Percentiles rank a stretch among this genome's conserved stretches.
These are phyloP conservation scores for Sungouiozyma ichnusensis DNA, from an alignment of 805 yeast genomes.

Conservation along the genomic window DNA sequence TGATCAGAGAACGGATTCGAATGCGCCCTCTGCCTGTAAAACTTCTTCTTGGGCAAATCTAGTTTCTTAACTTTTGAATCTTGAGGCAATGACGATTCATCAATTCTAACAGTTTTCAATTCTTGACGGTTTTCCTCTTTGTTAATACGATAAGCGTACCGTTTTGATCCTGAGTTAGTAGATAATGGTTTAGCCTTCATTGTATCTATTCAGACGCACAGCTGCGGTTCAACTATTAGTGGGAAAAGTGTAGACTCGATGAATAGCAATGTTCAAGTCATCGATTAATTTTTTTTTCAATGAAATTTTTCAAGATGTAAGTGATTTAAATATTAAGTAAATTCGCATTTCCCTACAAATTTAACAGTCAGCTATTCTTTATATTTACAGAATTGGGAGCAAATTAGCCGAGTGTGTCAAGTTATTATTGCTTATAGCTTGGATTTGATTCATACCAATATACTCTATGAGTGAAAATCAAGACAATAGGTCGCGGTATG, in stretches of 20 bases:
- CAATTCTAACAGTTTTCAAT: constrained; percentile 38
- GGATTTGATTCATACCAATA: no score
- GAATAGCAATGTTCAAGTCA: background rate
- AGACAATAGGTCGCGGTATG: background rate
- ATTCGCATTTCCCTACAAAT: no score
- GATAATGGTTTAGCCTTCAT: constrained; percentile 20
- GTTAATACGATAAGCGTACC: constrained; percentile 34
- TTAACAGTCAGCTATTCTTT: no score
- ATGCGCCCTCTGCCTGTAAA: constrained; percentile 93
- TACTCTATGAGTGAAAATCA: background rate
- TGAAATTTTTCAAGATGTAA: background rate
- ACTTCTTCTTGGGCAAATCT: constrained; percentile 73
- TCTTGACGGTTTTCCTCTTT: constrained; percentile 41
- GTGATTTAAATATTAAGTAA: no score
- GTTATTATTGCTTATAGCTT: no score
- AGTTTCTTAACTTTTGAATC: constrained; percentile 11
- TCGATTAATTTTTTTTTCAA: background rate
- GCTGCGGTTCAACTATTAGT: no score
- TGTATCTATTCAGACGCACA: background rate
- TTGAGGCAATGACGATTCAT: constrained; percentile 21
- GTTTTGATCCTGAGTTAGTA: constrained; percentile 24
- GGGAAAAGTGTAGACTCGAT: background rate
- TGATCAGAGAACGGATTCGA: constrained; percentile 97
- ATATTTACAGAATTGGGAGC: no score
- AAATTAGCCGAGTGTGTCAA: no score